Base-by-base conservation (phyloP, 768 basidiomycete genomes). In the Lactarius deliciosus region DNA sequence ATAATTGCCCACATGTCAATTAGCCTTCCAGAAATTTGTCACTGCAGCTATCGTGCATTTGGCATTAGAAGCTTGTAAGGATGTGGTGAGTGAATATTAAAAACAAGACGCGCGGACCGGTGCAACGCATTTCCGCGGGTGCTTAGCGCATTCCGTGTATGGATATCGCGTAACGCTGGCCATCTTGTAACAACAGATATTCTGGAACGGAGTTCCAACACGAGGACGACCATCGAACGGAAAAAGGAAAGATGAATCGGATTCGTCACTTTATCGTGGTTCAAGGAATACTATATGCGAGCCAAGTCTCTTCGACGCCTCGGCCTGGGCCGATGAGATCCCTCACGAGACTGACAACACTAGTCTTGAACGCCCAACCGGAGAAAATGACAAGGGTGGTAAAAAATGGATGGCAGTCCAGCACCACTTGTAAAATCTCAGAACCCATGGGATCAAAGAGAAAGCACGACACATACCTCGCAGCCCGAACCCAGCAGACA, bases 401-500 rank as follows among this genome's bases (percentile, higher is more conserved):
- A 72, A 91, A 85, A 16, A 86, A 9, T 0, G 92, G 91, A 71
- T 89, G 86, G 45, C 85, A 85, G 69, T 93, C 90, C 36, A 94
- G 77, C 41, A 92, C 90, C 9, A 94, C 92, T 92, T 65, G 28
- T 15, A 16, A 28, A 58, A 30, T 18, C 30, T 50, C 9, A 63
- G n/a, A 62, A 65, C 55, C 41, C 36, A 53, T 6, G 13, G n/a
- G 22, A 53, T 30, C 41, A 20, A 40, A 22, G 55, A 7, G 13
- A 34, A 30, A 36, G 8, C 3, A 43, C 9, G 18, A 34, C 53
- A 73, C 79, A 53, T 71, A 92, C 92, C 90, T 72, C 92, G 84
- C 61, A 94, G 75, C 0, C 91, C 92, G 74, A 94, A 94, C 1
- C 92, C 92, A 38, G 92, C 89, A 13, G 91, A 88, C 85, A 94